Percentiles rank a stretch among this genome's conserved stretches.
phyloP scores from a whole-genome alignment of 2,329 filamentous ascomycete species.

The Pezicula carpinea region DNA sequence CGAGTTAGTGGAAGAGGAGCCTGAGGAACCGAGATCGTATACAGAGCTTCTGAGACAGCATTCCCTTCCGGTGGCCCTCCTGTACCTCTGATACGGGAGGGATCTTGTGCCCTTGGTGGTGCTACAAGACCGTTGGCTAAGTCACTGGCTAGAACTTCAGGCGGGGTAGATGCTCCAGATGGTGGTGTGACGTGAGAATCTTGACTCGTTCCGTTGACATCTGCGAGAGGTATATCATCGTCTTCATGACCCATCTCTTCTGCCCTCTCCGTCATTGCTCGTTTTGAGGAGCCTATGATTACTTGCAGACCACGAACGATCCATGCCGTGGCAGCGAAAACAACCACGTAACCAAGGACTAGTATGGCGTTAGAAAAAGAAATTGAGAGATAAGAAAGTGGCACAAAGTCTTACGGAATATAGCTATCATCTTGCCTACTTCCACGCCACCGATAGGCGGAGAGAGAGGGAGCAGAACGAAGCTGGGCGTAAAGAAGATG shows the following conservation, averaged over 20 bases:
- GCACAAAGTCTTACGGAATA: conserved; percentile 44
- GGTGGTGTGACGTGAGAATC: conserved; percentile 12
- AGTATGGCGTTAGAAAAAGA: conserved; percentile 1
- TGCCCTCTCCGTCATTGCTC: conserved; percentile 44
- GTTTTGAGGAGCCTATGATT: conserved; percentile 46
- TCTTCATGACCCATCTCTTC: conserved; percentile 43
- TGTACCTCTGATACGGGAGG: conserved; percentile 21
- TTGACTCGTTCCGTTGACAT: conserved; percentile 16
- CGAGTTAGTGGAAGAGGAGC: conserved; percentile 38
- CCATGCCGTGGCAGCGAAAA: conserved; percentile 49
- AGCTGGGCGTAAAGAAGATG: conserved; percentile 52
- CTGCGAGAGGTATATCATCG: conserved; percentile 44
- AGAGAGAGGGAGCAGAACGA: conserved; percentile 54
- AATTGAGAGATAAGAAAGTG: not conserved
- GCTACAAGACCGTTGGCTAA: conserved; percentile 13
- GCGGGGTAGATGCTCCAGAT: conserved; percentile 6
- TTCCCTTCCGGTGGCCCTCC: conserved; percentile 23
- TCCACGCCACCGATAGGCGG: conserved; percentile 48
- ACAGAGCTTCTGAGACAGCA: not conserved
- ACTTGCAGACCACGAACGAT: conserved; percentile 50
- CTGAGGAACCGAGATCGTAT: conserved; percentile 29
- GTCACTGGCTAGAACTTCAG: conserved; percentile 3
- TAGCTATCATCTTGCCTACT: conserved; percentile 53
- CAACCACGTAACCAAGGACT: conserved; percentile 52
- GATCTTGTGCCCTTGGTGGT: conserved; percentile 24